These are phyloP conservation scores for Acanthamoeba divionensis DNA, from an alignment of 208 protist genomes.

Conservation along the genomic window DNA sequence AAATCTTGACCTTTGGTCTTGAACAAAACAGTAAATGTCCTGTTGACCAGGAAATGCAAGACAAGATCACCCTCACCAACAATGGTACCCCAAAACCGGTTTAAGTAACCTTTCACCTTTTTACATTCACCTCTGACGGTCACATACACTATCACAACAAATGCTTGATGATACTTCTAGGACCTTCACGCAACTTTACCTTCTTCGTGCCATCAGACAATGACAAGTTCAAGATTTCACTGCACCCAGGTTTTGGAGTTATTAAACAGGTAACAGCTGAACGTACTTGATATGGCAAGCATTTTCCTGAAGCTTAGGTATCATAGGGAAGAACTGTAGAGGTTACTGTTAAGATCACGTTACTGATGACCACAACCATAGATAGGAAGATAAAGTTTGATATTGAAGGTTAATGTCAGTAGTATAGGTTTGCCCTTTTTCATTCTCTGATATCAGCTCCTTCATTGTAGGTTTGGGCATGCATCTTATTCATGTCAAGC, in stretches of 20 bases:
- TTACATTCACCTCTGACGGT: no score
- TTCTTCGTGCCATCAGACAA: conserved; percentile 43
- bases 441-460: neutral
- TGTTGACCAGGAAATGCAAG: conserved; percentile 18
- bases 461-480: neutral
- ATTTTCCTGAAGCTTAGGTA: neutral
- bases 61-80: conserved; percentile 23
- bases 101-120: no score
- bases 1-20: neutral
- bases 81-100: neutral
- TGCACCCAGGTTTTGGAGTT: neutral
- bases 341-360: neutral
- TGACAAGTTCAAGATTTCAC: neutral
- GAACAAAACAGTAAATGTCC: conserved; percentile 6
- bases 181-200: neutral
- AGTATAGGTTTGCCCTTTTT: neutral
- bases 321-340: neutral
- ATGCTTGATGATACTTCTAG: no score
- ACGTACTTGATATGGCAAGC: neutral
- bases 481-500: conserved; percentile 1
- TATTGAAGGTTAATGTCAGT: neutral
- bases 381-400: conserved; percentile 35
- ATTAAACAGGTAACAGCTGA: neutral
- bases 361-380: conserved; percentile 10
- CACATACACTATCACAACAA: no score